phyloP scores from a whole-genome alignment of 2,329 filamentous ascomycete species.

The Corynespora cassiicola region DNA sequence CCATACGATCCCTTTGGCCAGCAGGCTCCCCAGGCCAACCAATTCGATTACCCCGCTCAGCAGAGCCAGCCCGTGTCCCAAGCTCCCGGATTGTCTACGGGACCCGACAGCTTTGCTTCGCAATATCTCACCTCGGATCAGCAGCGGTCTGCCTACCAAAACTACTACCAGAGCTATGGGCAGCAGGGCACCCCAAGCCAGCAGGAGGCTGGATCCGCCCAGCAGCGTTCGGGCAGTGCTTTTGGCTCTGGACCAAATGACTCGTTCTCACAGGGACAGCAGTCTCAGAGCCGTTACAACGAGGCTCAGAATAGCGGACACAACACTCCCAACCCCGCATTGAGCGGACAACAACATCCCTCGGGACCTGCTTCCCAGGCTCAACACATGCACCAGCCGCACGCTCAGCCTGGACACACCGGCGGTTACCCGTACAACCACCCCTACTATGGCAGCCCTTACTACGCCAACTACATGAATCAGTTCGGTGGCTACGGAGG shows the following conservation, averaged over 20 bases:
- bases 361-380: conserved; percentile 52
- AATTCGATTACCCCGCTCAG: conserved; percentile 56
- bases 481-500: conserved; percentile 64
- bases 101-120: conserved; percentile 78
- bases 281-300: conserved; percentile 71
- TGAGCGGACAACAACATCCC: conserved; percentile 62
- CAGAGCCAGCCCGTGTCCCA: conserved; percentile 66
- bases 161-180: conserved; percentile 66
- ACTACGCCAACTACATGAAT: conserved; percentile 69
- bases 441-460: conserved; percentile 68
- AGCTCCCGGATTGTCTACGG: conserved; percentile 73
- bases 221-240: conserved; percentile 78
- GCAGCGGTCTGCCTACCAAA: conserved; percentile 75
- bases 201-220: conserved; percentile 73
- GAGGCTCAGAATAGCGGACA: conserved; percentile 87
- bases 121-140: conserved; percentile 81
- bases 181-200: conserved; percentile 61
- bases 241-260: conserved; percentile 70
- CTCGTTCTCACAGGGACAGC: conserved; percentile 68
- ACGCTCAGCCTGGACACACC: conserved; percentile 52
- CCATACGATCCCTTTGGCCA: conserved; percentile 87
- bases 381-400: conserved; percentile 58
- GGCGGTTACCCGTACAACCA: conserved; percentile 59
- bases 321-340: conserved; percentile 84
- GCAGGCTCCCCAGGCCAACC: conserved; percentile 63